A percentile compares a stretch with the other conserved stretches of the same genome.
Conservation (phyloP, 2,329 filamentous ascomycete species). For the Botrytis pseudocinerea region DNA sequence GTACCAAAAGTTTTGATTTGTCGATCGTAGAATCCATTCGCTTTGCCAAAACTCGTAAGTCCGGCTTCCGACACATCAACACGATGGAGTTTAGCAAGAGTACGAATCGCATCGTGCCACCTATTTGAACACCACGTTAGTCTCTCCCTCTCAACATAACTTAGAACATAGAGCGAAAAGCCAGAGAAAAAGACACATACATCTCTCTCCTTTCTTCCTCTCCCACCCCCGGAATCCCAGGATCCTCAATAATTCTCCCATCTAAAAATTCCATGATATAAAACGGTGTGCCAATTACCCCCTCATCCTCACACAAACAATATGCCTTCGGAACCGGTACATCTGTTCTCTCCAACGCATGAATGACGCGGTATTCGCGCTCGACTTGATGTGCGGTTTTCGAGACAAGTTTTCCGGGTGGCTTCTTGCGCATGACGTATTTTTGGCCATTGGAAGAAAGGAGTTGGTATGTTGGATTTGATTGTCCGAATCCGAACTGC, state of each 20-base stretch:
- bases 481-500: constrained; percentile 95
- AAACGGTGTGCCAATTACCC: constrained; percentile 84
- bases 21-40: constrained; percentile 76
- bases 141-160: background rate
- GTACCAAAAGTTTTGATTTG: constrained; percentile 81
- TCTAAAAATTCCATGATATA: constrained; percentile 97
- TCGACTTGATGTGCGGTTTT: constrained; percentile 96
- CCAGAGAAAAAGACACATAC: constrained; percentile 44
- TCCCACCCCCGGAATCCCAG: constrained; percentile 71
- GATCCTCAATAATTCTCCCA: constrained; percentile 90
- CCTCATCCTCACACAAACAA: constrained; percentile 80
- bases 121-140: constrained; percentile 42
- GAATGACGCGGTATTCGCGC: constrained; percentile 88
- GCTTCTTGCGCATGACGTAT: constrained; percentile 96
- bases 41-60: constrained; percentile 71
- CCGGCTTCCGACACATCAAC: constrained; percentile 67
- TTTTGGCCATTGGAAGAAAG: constrained; percentile 67
- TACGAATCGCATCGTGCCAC: constrained; percentile 82
- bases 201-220: constrained; percentile 70
- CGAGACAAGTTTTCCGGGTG: constrained; percentile 88
- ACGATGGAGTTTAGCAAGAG: constrained; percentile 81
- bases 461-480: constrained; percentile 94
- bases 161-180: background rate
- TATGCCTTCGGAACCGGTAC: constrained; percentile 84
- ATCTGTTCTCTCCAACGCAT: constrained; percentile 74